These are phyloP conservation scores for Moniliella sp. DNA, from an alignment of 1,284 basidiomycete genomes.

Conservation along the genomic window DNA sequence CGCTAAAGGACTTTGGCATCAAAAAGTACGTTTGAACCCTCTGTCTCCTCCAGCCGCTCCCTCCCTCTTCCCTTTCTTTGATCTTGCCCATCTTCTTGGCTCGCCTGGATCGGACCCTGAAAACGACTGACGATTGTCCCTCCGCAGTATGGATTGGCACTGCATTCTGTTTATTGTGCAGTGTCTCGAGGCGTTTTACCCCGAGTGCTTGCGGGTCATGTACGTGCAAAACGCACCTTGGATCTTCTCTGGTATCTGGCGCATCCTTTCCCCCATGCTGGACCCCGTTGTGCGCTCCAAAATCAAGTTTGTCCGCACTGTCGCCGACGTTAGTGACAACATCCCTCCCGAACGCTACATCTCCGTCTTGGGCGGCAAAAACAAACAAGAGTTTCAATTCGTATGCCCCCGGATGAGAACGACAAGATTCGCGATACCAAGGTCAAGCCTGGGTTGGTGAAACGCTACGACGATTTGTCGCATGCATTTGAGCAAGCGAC, in stretches of 20 bases:
- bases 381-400: constrained; percentile 4
- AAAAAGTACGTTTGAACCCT: no score
- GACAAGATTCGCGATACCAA: constrained; percentile 16
- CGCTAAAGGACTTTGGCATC: constrained; percentile 29
- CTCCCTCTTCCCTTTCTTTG: no score
- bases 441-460: constrained; percentile 17
- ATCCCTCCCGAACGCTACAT: neutral
- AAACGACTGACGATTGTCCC: no score
- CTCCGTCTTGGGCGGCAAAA: neutral
- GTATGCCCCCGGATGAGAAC: constrained; percentile 29
- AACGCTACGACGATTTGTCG: constrained; percentile 21
- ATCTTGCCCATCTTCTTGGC: no score
- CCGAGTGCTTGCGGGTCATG: constrained; percentile 32
- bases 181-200: constrained; percentile 33
- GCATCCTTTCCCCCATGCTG: constrained; percentile 12
- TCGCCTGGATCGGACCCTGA: no score
- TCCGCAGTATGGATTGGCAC: constrained; percentile 33
- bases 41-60: no score
- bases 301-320: constrained; percentile 1
- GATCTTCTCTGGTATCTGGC: constrained; percentile 35
- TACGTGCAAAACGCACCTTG: constrained; percentile 35
- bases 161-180: constrained; percentile 20
- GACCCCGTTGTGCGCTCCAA: constrained; percentile 21
- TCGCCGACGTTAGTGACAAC: neutral
- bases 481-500: constrained; percentile 27